A percentile compares a stretch with the other conserved stretches of the same genome.
Conservation (phyloP, 2,329 filamentous ascomycete species). For the Massarina eburnea region DNA sequence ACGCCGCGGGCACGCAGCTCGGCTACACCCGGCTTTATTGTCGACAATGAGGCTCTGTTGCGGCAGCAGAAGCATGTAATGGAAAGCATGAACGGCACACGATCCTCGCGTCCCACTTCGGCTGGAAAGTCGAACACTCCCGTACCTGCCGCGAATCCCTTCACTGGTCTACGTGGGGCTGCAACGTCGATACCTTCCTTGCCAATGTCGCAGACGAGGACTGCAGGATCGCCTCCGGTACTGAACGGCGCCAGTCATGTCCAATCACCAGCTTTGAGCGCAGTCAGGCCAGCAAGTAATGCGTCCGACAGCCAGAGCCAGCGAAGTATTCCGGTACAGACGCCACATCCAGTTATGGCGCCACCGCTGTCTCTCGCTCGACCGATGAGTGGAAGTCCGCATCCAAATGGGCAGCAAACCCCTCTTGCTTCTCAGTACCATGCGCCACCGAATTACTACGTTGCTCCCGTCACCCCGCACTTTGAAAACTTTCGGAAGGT, state of each 20-base stretch:
- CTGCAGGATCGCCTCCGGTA: conserved; percentile 36
- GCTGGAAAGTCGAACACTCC: conserved; percentile 30
- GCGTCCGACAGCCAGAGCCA: conserved; percentile 34
- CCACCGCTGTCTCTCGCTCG: conserved; percentile 43
- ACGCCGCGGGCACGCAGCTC: conserved; percentile 45
- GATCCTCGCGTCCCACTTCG: conserved; percentile 28
- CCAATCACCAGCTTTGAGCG: conserved; percentile 48
- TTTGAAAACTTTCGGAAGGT: conserved; percentile 33
- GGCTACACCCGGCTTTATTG: conserved; percentile 52
- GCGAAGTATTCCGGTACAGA: conserved; percentile 32
- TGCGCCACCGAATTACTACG: conserved; percentile 28
- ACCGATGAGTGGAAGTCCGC: conserved; percentile 45
- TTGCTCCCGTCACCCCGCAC: conserved; percentile 32
- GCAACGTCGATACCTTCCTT: conserved; percentile 23
- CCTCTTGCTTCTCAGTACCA: conserved; percentile 35
- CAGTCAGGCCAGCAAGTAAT: conserved; percentile 41
- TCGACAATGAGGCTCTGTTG: conserved; percentile 57
- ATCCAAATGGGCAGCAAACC: conserved; percentile 37
- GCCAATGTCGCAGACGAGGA: conserved; percentile 26
- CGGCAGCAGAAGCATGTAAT: conserved; percentile 56
- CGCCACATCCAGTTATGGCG: conserved; percentile 40
- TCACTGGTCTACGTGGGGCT: conserved; percentile 26
- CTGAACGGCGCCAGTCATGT: conserved; percentile 42
- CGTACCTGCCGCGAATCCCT: conserved; percentile 27
- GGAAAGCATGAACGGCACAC: conserved; percentile 50